These are phyloP conservation scores for Balakata baccata DNA, from an alignment of 345 rosid species.

Conservation along the genomic window DNA sequence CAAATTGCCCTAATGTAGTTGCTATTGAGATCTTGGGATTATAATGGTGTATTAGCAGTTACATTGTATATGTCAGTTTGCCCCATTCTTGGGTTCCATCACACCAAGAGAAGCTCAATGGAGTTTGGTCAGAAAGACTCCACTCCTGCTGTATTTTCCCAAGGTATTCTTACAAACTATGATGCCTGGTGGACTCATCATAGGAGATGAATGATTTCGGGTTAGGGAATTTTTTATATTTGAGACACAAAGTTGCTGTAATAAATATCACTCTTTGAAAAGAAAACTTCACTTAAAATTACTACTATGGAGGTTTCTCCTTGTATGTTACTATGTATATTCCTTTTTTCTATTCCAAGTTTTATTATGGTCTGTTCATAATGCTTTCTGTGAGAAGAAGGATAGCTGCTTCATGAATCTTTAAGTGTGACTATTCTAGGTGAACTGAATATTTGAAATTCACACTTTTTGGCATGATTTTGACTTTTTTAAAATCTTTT, in stretches of 20 bases:
- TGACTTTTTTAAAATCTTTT: too few species aligned
- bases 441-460: too few species aligned
- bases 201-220: constrained; percentile 16
- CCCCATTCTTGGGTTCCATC: constrained; percentile 7
- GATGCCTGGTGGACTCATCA: not conserved
- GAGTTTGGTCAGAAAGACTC: not conserved
- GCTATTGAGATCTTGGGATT: constrained; percentile 9
- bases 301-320: not conserved
- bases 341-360: not conserved
- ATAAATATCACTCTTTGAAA: constrained; percentile 15
- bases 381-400: not conserved
- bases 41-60: not conserved
- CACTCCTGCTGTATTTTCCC: not conserved
- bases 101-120: not conserved
- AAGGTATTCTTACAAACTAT: constrained; percentile 14
- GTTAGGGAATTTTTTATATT: constrained; percentile 31
- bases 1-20: constrained; percentile 5
- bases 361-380: not conserved
- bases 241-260: constrained; percentile 24
- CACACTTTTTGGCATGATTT: too few species aligned
- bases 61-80: constrained; percentile 19
- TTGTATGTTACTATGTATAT: not conserved
- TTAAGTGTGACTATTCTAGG: not conserved
- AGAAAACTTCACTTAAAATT: not conserved
- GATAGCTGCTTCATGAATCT: not conserved